These are phyloP conservation scores for Aspergillus carbonarius DNA, from an alignment of 2,329 filamentous ascomycete species.

Conservation along the genomic window DNA sequence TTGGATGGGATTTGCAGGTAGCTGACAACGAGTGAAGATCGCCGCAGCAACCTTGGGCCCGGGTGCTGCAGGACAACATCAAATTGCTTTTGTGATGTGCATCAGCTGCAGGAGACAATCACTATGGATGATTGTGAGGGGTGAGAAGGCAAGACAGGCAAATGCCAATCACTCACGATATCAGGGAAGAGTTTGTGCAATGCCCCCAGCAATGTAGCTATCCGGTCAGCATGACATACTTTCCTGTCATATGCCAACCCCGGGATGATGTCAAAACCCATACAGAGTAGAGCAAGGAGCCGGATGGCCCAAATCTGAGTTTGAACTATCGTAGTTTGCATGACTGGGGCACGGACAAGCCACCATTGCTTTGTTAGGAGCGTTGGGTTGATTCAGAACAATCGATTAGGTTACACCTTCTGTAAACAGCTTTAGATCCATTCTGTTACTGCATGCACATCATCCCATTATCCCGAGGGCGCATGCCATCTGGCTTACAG, in stretches of 20 bases:
- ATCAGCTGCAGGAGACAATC: background rate
- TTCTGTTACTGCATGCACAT: background rate
- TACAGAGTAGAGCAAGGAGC: background rate
- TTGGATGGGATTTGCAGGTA: background rate
- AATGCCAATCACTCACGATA: background rate
- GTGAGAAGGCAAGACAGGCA: background rate
- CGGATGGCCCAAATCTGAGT: background rate
- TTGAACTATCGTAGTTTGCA: background rate
- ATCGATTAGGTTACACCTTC: conserved; percentile 6
- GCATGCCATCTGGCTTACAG: background rate
- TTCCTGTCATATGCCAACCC: background rate
- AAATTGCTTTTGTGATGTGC: background rate
- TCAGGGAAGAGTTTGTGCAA: background rate
- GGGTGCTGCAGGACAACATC: background rate
- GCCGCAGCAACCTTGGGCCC: background rate
- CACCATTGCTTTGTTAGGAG: background rate
- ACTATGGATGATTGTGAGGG: background rate
- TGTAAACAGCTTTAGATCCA: background rate
- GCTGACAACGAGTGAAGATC: background rate
- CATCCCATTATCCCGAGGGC: background rate
- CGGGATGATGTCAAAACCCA: background rate
- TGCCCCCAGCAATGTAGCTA: background rate
- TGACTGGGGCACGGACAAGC: background rate
- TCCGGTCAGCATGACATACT: background rate
- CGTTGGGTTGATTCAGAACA: background rate